Evolutionary conservation across 2,329 filamentous ascomycete species (phyloP), one percentile per base, ranked within the genome.

Genomic region (Paecilomyces fulvus): DNA sequence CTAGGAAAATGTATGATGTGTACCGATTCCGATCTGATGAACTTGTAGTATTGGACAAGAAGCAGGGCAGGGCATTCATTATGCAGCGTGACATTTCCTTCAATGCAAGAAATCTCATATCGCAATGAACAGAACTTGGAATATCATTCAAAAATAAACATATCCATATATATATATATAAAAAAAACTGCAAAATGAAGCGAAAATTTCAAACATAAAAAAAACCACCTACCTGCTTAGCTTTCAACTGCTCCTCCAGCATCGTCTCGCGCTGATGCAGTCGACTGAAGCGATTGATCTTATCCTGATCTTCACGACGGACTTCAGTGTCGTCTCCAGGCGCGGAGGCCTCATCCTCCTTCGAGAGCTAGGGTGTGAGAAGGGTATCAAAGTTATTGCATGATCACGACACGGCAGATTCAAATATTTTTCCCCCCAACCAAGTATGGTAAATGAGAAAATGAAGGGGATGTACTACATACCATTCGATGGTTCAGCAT

Each of bases 221-320:
- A 14, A 17, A 31, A n/a, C n/a, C n/a, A 73, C 84, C 59, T 72
- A 92, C 92, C 72, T 85, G 85, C 72, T 95, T 96, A 5, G 75
- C 72, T 69, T 88, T 87, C 62, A 97, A 76, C 65, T 94, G 85
- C 51, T 95, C 91, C 69, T 95, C 86, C 3, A 97, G 73, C 2
- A 80, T 74, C 31, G 88, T 80, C 71, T 96, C 89, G 53, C 89
- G 87, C 71, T 95, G 90, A 73, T 99, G 94, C 60, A 99, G 80
- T 49, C 91, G 86, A 74, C 92, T 96, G 80, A 99, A 99, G 62
- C 86, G 87, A 77, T 99, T 99, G 83, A 99, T 99, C 77, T 94
- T 95, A 77, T 97, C 92, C 75, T 99, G 94, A 72, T 99, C 94
- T 73, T 97, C 92, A 68, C 92, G 88, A 59, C 94, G 89, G 58